Percentiles rank a stretch among this genome's conserved stretches.
Evolutionary conservation across 2,329 filamentous ascomycete species (phyloP).

Genomic region (Fusarium phyllophilum): DNA sequence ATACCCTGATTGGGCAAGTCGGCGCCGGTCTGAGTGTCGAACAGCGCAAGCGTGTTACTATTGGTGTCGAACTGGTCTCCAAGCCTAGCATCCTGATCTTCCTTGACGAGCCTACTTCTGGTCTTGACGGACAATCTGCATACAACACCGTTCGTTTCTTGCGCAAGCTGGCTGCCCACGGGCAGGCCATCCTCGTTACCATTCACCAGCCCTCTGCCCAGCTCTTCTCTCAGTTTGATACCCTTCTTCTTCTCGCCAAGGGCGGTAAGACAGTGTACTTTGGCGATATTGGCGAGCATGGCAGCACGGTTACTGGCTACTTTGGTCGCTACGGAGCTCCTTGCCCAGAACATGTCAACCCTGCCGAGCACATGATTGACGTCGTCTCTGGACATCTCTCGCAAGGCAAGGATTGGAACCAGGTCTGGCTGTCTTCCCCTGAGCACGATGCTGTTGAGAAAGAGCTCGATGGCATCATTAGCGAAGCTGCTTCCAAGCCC

Average conservation of each 20-base stretch:
- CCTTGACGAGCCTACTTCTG: conserved; percentile 71
- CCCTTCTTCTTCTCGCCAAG: conserved; percentile 70
- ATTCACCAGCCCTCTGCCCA: conserved; percentile 77
- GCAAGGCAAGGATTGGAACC: conserved; percentile 68
- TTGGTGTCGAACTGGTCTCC: conserved; percentile 70
- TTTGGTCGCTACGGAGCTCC: conserved; percentile 74
- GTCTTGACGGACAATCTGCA: conserved; percentile 75
- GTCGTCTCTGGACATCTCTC: conserved; percentile 62
- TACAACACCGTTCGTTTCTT: conserved; percentile 73
- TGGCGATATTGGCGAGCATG: conserved; percentile 70
- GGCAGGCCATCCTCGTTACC: conserved; percentile 74
- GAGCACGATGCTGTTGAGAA: conserved; percentile 65
- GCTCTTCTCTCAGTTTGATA: conserved; percentile 74
- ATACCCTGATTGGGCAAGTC: conserved; percentile 59
- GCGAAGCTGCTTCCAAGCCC: conserved; percentile 60
- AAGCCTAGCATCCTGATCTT: conserved; percentile 70
- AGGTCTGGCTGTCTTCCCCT: conserved; percentile 74
- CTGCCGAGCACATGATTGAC: conserved; percentile 80
- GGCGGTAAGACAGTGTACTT: conserved; percentile 75
- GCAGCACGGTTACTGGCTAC: conserved; percentile 65
- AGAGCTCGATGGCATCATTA: conserved; percentile 72
- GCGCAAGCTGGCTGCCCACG: conserved; percentile 71
- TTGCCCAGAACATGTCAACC: conserved; percentile 71
- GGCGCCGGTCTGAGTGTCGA: conserved; percentile 66
- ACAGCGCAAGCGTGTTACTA: conserved; percentile 66